These are phyloP conservation scores for Neoboletus brunneissimus DNA, from an alignment of 768 basidiomycete genomes.

Conservation along the genomic window DNA sequence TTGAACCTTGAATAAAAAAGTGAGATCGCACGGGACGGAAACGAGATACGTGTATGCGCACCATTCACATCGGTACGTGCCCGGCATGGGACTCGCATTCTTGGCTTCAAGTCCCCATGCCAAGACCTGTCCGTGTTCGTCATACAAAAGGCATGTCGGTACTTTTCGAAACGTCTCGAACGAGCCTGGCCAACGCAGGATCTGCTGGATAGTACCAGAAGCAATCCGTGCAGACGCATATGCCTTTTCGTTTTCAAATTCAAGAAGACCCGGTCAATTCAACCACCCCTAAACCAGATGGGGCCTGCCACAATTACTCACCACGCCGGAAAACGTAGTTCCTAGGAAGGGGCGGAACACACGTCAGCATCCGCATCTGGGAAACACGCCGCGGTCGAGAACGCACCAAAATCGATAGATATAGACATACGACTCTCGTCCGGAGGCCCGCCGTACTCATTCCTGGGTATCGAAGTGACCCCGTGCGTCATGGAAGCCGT, in stretches of 20 bases:
- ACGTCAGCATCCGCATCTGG: not conserved
- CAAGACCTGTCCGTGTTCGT: conserved; percentile 66
- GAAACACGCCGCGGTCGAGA: not conserved
- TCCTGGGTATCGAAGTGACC: conserved; percentile 10
- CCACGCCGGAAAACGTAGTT: conserved; percentile 86
- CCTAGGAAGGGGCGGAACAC: conserved; percentile 39
- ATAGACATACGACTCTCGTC: conserved; percentile 82
- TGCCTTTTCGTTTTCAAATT: conserved; percentile 44
- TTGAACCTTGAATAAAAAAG: conserved; percentile 64
- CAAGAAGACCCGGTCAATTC: conserved; percentile 1
- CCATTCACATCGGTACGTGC: conserved; percentile 60
- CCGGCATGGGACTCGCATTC: conserved; percentile 66
- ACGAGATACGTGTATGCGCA: conserved; percentile 17
- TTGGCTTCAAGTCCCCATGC: conserved; percentile 90
- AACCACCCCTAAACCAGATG: not conserved
- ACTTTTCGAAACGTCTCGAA: conserved; percentile 85
- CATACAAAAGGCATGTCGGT: conserved; percentile 82
- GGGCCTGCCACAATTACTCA: conserved; percentile 38
- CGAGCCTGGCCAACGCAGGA: conserved; percentile 82
- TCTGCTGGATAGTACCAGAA: conserved; percentile 77
- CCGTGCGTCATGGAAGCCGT: not conserved
- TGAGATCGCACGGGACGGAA: not conserved
- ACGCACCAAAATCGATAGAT: conserved; percentile 78
- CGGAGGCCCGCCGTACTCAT: conserved; percentile 22
- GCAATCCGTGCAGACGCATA: conserved; percentile 85